Evolutionary conservation across 78 protist genomes (phyloP).

Genomic region (Tieghemostelium lacteum): DNA sequence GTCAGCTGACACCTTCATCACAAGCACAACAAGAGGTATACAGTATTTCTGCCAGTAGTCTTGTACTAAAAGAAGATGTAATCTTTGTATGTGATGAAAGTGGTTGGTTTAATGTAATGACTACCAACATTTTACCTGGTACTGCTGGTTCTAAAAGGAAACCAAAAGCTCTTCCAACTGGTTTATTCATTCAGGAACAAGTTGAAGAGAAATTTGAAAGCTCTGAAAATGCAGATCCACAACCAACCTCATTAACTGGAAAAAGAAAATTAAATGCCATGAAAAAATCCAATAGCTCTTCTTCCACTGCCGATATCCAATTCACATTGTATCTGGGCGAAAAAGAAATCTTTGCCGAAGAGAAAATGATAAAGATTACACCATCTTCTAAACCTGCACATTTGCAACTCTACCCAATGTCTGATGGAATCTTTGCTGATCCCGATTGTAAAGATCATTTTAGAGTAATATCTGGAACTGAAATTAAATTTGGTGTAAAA

Average conservation of each 20-base stretch:
- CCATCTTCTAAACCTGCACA: conserved; percentile 61
- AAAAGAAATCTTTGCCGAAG: neutral
- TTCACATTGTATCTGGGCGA: conserved; percentile 25
- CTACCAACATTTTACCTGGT: neutral
- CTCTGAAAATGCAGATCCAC: neutral
- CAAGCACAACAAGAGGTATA: neutral
- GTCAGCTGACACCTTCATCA: neutral
- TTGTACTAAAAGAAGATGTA: conserved; percentile 18
- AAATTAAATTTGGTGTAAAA: conserved; percentile 11
- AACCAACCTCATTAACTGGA: too few species aligned
- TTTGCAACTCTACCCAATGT: neutral
- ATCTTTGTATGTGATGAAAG: conserved; percentile 14
- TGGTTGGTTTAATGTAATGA: conserved; percentile 19
- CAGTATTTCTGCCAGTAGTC: neutral
- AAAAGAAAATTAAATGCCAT: neutral
- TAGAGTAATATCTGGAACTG: neutral
- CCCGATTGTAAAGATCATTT: conserved; percentile 3
- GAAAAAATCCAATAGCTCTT: neutral
- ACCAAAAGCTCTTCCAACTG: neutral
- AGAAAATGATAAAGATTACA: conserved; percentile 9
- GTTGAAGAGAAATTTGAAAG: neutral
- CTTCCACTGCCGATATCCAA: neutral
- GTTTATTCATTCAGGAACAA: conserved; percentile 12
- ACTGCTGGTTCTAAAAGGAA: neutral
- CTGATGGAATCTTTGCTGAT: neutral